phyloP scores from a whole-genome alignment of 352 stramenopile species.

The Globisporangium megalacanthum region DNA sequence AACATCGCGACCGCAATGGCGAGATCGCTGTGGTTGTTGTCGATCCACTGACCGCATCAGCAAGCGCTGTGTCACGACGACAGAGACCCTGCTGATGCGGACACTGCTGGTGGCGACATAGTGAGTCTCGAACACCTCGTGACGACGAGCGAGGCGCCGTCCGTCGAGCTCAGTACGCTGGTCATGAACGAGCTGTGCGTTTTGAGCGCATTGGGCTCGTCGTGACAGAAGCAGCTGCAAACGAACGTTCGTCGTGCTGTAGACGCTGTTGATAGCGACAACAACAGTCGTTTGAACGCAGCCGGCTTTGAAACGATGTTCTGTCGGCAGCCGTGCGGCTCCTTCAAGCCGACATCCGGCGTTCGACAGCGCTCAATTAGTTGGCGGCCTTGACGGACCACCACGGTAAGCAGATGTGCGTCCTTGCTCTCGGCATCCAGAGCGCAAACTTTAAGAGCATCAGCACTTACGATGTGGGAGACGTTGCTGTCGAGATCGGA shows the following conservation, averaged over 20 bases:
- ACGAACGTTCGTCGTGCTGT: neutral
- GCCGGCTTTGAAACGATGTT: slow-evolving; percentile 74
- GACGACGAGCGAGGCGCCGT: slow-evolving; percentile 2
- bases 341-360: slow-evolving; percentile 11
- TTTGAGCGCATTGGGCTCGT: slow-evolving; percentile 5
- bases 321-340: slow-evolving; percentile 53
- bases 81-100: neutral
- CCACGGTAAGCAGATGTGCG: slow-evolving; percentile 15
- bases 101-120: neutral
- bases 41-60: too few relatives aligned
- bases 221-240: neutral
- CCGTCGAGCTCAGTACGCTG: slow-evolving; percentile 17
- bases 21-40: too few relatives aligned
- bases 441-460: slow-evolving; percentile 66
- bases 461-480: slow-evolving; percentile 39
- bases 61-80: neutral
- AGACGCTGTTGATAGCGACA: neutral
- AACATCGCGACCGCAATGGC: slow-evolving; percentile 12
- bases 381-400: too few relatives aligned
- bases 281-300: neutral
- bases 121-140: slow-evolving; percentile 4
- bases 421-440: slow-evolving; percentile 46
- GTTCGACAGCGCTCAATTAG: neutral
- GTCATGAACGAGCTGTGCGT: slow-evolving; percentile 15
- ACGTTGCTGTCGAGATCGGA: slow-evolving; percentile 27